Conservation (phyloP, 1,284 basidiomycete genomes). For the Ceratobasidium sp. region DNA sequence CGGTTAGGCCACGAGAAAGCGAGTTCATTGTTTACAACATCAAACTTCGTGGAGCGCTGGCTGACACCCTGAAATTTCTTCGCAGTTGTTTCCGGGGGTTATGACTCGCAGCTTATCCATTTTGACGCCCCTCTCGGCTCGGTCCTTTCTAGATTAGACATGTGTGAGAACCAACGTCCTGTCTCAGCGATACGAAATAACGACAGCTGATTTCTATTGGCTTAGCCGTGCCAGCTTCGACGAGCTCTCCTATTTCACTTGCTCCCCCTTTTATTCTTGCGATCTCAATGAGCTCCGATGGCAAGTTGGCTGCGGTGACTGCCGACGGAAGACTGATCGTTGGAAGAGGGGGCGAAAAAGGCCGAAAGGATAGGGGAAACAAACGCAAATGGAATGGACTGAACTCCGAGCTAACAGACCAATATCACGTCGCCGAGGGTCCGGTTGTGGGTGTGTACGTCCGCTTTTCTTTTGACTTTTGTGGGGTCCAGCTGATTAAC, state of each 20-base stretch:
- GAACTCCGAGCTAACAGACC: conserved; percentile 59
- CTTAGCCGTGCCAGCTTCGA: conserved; percentile 25
- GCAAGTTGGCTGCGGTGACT: conserved; percentile 74
- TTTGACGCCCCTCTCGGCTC: conserved; percentile 72
- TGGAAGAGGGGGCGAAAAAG: conserved; percentile 74
- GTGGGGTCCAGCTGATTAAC: conserved; percentile 9
- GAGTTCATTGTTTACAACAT: conserved; percentile 41
- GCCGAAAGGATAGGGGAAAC: conserved; percentile 61
- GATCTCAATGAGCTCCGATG: conserved; percentile 67
- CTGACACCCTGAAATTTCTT: conserved; percentile 19
- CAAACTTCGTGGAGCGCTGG: not conserved
- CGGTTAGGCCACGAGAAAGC: conserved; percentile 71
- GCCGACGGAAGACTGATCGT: conserved; percentile 80
- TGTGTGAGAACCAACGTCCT: conserved; percentile 62
- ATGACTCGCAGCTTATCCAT: conserved; percentile 75
- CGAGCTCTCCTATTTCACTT: conserved; percentile 57
- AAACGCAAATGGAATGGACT: conserved; percentile 79
- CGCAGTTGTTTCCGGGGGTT: conserved; percentile 76
- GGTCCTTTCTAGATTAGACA: conserved; percentile 68
- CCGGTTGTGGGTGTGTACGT: conserved; percentile 76
- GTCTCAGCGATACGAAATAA: conserved; percentile 10
- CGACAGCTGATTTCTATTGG: conserved; percentile 4
- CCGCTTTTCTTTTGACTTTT: conserved; percentile 20
- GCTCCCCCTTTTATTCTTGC: conserved; percentile 80
- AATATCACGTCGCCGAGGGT: conserved; percentile 69